Base-by-base conservation (phyloP, 176 grass and related monocot species). In the Calamus simplicifolius region DNA sequence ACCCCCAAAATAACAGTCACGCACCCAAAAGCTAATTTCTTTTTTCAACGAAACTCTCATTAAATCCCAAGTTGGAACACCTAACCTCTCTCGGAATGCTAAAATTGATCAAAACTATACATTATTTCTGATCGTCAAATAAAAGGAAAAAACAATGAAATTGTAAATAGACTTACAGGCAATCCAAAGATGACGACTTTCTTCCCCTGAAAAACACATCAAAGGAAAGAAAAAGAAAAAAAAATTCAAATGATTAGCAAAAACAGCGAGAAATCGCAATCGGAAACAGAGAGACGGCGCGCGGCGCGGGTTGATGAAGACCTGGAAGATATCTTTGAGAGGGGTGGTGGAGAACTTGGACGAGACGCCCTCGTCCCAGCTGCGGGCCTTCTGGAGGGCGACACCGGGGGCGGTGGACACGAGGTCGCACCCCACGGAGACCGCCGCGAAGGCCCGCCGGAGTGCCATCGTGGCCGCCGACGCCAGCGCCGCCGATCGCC, bases 121-220 rank as follows among this genome's bases (percentile, higher is more conserved):
- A 43, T 43, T 43, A 43, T 43, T 43, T 43, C 35, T 43, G 35
- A 43, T 43, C 35, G 3, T 43, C 35, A 43, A 43, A 43, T 43
- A 43, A 43, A 43, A 7, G 35, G 12, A 43, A 43, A 35, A 43
- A 43, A 10, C 8, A 13, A 43, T 7, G 35, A 2, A 0, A 2
- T 13, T 43, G 35, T 13, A 43, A 43, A 43, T 10, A 38, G 69
- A 68, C 84, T 88, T 67, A 98, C 87, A 14, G 93, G 93, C 73
- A 98, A 58, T 7, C 93, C 93, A 52, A 98, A 98, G 72, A 98
- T 78, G 59, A 98, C 79, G 54, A 98, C 93, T 74, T 98, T 91
- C 81, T 92, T 98, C 49, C 87, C 87, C 84, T 96, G 83, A 61
- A 82, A 82, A 90, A 55, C 29, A 56, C 18, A 68, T 27, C 50